Conservation (phyloP, 179 eudicot species). For the Beta lomatogona region DNA sequence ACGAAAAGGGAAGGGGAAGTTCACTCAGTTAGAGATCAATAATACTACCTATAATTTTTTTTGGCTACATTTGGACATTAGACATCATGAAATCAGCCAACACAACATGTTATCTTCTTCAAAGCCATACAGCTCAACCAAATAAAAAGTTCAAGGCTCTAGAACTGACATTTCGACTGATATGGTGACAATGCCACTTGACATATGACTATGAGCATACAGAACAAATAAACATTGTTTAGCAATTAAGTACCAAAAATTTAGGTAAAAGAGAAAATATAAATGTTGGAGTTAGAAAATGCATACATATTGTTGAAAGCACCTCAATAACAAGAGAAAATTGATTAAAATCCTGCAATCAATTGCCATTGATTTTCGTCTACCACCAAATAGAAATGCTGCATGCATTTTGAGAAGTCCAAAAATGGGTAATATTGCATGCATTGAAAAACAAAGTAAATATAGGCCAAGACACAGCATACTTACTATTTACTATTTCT, state of each 20-base stretch:
- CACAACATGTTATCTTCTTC: neutral
- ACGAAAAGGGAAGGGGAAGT: neutral
- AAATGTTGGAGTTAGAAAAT: neutral
- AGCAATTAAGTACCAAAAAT: neutral
- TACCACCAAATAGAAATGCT: neutral
- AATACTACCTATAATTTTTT: neutral
- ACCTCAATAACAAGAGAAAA: neutral
- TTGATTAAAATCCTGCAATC: neutral
- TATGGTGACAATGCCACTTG: neutral
- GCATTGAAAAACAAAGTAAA: no score
- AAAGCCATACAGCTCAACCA: neutral
- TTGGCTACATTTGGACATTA: neutral
- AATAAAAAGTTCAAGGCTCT: neutral
- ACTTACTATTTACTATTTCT: constrained; percentile 37
- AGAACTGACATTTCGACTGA: neutral
- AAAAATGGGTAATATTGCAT: no score
- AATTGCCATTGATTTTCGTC: neutral
- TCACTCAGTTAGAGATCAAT: neutral
- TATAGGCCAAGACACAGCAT: neutral
- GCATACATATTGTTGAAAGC: neutral
- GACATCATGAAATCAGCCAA: neutral
- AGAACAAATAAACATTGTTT: neutral
- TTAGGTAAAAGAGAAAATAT: neutral
- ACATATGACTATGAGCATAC: neutral
- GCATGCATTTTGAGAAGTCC: neutral